Evolutionary conservation across 441 rosid genomes (phyloP).

Genomic region (Manihot esculenta): DNA sequence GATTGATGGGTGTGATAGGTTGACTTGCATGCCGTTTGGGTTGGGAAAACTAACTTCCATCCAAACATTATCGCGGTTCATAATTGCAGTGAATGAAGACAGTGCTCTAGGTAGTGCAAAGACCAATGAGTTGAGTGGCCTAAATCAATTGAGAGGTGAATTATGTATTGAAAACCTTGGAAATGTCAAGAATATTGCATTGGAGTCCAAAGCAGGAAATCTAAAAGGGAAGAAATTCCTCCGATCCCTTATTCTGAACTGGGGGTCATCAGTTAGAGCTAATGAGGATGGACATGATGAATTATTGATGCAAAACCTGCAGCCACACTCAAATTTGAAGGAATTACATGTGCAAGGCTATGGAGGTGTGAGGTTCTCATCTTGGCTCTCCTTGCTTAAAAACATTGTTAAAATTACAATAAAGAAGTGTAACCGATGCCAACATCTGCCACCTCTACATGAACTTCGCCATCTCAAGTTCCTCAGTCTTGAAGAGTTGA

Average conservation of each 20-base stretch:
- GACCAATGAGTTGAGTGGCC: slow-evolving; percentile 20
- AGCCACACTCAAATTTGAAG: slow-evolving; percentile 20
- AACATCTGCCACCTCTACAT: slow-evolving; percentile 20
- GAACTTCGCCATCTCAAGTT: slow-evolving; percentile 17
- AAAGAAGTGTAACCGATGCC: slow-evolving; percentile 7
- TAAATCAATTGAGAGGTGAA: slow-evolving; percentile 26
- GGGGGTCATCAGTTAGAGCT: slow-evolving; percentile 1
- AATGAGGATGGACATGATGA: slow-evolving; percentile 7
- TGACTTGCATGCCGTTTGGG: slow-evolving; percentile 3
- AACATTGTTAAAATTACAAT: slow-evolving; percentile 17
- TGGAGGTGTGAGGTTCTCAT: slow-evolving; percentile 14
- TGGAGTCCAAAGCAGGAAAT: slow-evolving; percentile 12
- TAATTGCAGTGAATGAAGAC: neutral
- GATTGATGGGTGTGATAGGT: slow-evolving; percentile 13
- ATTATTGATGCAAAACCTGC: slow-evolving; percentile 5
- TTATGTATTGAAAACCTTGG: slow-evolving; percentile 17
- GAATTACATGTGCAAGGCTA: slow-evolving; percentile 9
- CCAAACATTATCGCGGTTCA: slow-evolving; percentile 8
- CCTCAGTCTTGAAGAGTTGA: slow-evolving; percentile 11
- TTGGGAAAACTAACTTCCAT: slow-evolving; percentile 20
- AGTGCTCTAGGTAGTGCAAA: neutral
- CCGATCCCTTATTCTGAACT: neutral
- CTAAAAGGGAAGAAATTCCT: slow-evolving; percentile 18
- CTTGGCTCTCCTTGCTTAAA: slow-evolving; percentile 24
- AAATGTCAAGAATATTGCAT: neutral